Evolutionary conservation across 177 flowering plant genomes (phyloP), one percentile per base, ranked within the genome.

Genomic region (Vitis hybrid): DNA sequence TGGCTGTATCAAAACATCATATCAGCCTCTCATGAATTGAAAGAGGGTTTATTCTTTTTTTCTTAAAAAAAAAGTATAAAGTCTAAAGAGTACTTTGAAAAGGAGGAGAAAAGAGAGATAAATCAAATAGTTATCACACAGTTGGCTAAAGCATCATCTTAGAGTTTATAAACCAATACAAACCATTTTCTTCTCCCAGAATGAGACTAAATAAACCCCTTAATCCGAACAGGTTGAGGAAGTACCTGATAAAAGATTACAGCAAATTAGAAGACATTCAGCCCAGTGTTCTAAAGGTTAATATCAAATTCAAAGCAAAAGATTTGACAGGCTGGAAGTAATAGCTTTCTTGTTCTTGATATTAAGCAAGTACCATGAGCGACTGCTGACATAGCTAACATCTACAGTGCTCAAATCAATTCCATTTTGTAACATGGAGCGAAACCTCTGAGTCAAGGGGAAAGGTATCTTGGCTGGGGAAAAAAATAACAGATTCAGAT

Each of bases 321-420:
- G n/a, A 55, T 7, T 51, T 18, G 8, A 51, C n/a, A 10, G 55
- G 11, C 8, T 34, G 59, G 15, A 62, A 50, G 60, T 14, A 21
- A 73, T 8, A 19, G 7, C 30, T 69, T 34, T 23, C 50, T 59
- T 50, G 52, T 23, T 52, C 17, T 67, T 48, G 60, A 69, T 57
- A 62, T 23, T 68, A 49, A 30, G 12, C 11, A 64, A 56, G 32
- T 92, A 95, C 99, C 99, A 95, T 78, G 99, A 95, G n/a, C 97
- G 97, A 74, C 99, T 91, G 80, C 99, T 95, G 71, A 95, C 99
- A 70, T 95, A 95, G 90, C 99, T 95, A 69, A 95, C 97, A 85
- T 95, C 99, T 65, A 95, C 97, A 0, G 97, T 95, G 82, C 98
- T 95, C 74, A 95, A 80, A 77, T 95, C 99, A 74, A 95, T 95